These are phyloP conservation scores for Alternaria alternata DNA, from an alignment of 2,329 filamentous ascomycete genomes.

Conservation along the genomic window DNA sequence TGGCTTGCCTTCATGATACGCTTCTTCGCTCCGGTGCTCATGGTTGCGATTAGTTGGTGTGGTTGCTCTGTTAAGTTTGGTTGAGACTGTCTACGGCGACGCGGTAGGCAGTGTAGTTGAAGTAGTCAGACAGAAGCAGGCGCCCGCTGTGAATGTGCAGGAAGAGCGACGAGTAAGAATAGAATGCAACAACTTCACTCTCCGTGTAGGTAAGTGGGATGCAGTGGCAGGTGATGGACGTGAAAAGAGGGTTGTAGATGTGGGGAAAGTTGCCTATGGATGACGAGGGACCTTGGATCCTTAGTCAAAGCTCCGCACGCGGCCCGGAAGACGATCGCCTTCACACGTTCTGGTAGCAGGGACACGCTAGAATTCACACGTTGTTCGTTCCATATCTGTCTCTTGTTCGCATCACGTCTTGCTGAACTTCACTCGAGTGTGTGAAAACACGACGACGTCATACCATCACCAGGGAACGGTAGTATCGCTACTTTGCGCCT, in stretches of 20 bases:
- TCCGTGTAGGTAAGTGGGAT: conserved; percentile 2
- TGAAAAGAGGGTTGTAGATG: conserved; percentile 18
- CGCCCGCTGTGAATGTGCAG: not conserved
- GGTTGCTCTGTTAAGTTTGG: conserved; percentile 1
- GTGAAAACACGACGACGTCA: conserved; percentile 15
- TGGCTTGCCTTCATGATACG: conserved; percentile 55
- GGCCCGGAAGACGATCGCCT: conserved; percentile 15
- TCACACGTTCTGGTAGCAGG: conserved; percentile 9
- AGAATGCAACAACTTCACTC: conserved; percentile 6
- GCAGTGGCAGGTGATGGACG: conserved; percentile 11
- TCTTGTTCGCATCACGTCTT: not conserved
- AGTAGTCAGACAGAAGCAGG: conserved; percentile 1
- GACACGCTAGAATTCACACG: conserved; percentile 10
- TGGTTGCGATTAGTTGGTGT: conserved; percentile 27
- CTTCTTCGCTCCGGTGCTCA: conserved; percentile 54
- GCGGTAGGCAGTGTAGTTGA: not conserved
- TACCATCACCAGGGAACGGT: not conserved
- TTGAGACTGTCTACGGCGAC: conserved; percentile 14
- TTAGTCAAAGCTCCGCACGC: conserved; percentile 25
- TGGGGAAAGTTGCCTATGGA: conserved; percentile 23
- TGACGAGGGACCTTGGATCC: conserved; percentile 20
- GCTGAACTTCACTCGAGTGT: not conserved
- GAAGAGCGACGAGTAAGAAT: not conserved
- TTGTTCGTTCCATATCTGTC: conserved; percentile 2
- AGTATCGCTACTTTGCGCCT: conserved; percentile 5